Evolutionary conservation across 768 basidiomycete species (phyloP), one percentile per base, ranked within the genome.

Genomic region (Chalciporus sphaerocephalus): DNA sequence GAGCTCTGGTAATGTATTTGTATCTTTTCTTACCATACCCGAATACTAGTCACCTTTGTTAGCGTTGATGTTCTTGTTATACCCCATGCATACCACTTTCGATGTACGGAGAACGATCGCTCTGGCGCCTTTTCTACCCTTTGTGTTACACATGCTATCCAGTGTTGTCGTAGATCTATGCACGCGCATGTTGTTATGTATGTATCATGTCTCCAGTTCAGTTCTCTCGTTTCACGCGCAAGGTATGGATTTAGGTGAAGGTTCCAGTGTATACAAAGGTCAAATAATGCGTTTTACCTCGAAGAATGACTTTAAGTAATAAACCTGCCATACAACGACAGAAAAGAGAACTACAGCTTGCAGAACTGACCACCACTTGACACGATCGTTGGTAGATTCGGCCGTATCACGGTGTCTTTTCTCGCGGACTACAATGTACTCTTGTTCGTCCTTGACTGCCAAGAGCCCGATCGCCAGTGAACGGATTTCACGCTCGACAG

Each of bases 351-450:
- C 87, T 32, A 89, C 61, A 4, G 87, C 77, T 66, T 99, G 96
- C 6, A 92, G 64, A 50, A 99, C 84, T 2, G 92, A 94, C 96
- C 96, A 99, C 92, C 92, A 98, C 71, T 97, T 98, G 42, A 99
- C 95, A 30, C 96, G 83, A 30, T 87, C 79, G 64, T 98, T 98
- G 16, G 90, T 91, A 1, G 80, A 95, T 74, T 89, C 90, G 8
- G 91, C 86, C 40, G 96, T 99, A 65, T 98, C 91, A 44, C 96
- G 76, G 66, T 99, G 96, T 33, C 85, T 85, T 48, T 79, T 78
- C 67, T 99, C 96, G 40, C 96, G 80, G 22, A 98, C 84, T 24
- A 95, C 88, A 52, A 99, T 93, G 68, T 99, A 99, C 68, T 98
- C 96, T 64, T 98, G 95, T 65, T 99, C 96, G 60, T 99, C 96